Percentiles rank a stretch among this genome's conserved stretches.
Conservation (phyloP, 441 rosid genomes). For the Biscutella laevigata region DNA sequence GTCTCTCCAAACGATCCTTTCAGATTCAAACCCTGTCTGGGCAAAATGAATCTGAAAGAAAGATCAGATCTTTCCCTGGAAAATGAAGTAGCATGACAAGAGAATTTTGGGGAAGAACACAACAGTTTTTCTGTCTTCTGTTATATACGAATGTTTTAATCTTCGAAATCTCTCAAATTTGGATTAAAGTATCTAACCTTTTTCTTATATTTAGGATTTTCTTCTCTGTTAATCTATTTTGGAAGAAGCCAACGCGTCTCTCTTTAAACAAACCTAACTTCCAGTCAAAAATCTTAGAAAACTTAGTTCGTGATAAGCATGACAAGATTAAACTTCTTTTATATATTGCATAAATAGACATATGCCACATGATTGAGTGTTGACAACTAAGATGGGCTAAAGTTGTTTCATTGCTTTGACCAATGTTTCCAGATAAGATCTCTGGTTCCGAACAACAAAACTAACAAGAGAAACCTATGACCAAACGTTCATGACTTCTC, state of each 20-base stretch:
- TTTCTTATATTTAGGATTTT: slow-evolving; percentile 19
- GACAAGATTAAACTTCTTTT: background rate
- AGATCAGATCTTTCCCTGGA: slow-evolving; percentile 28
- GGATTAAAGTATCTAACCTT: background rate
- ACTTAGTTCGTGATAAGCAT: slow-evolving; percentile 21
- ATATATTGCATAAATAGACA: background rate
- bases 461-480: slow-evolving; percentile 6
- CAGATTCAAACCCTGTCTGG: slow-evolving; percentile 29
- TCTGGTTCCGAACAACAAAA: slow-evolving; percentile 2
- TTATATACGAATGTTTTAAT: slow-evolving; percentile 23
- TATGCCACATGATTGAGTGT: background rate
- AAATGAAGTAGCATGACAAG: slow-evolving; percentile 23
- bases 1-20: slow-evolving; percentile 10
- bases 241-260: slow-evolving; percentile 21
- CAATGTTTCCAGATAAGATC: slow-evolving; percentile 8
- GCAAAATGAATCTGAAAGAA: slow-evolving; percentile 27
- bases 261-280: slow-evolving; percentile 17
- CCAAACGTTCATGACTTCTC: background rate
- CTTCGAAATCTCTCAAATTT: slow-evolving; percentile 24
- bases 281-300: slow-evolving; percentile 1
- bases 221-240: slow-evolving; percentile 16
- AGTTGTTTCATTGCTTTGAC: slow-evolving; percentile 5
- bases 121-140: slow-evolving; percentile 19
- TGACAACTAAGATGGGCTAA: slow-evolving; percentile 1
- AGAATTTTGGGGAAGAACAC: slow-evolving; percentile 25